Percentiles rank a stretch among this genome's conserved stretches.
phyloP scores from a whole-genome alignment of 2,329 filamentous ascomycete species.

The Alternaria arborescens region DNA sequence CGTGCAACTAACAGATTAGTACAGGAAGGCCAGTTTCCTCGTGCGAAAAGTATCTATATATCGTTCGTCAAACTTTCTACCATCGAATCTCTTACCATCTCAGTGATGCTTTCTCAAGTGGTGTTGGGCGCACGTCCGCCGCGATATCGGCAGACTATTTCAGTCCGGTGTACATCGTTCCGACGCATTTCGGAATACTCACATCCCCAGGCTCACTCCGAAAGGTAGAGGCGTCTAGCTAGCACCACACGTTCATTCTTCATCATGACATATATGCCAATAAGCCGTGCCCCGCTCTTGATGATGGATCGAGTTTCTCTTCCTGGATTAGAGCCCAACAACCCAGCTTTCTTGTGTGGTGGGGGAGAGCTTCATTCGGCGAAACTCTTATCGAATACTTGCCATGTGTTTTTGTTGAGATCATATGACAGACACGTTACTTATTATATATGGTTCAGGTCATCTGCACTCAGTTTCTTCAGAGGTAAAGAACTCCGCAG shows the following conservation, averaged over 20 bases:
- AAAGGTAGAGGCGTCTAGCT: neutral
- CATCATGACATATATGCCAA: slow-evolving; percentile 3
- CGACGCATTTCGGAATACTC: neutral
- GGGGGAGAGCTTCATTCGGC: neutral
- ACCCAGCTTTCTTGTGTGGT: neutral
- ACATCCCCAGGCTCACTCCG: neutral
- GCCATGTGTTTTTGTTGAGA: neutral
- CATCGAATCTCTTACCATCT: neutral
- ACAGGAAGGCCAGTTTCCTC: neutral
- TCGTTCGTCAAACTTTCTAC: neutral
- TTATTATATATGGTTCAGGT: neutral
- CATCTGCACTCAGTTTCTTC: neutral
- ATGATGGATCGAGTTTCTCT: neutral
- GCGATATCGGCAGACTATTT: neutral
- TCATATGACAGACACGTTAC: neutral
- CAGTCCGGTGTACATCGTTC: neutral
- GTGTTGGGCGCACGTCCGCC: neutral
- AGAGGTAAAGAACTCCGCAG: too few relatives aligned
- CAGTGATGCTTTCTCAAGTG: neutral
- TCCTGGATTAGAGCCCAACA: neutral
- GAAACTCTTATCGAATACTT: neutral
- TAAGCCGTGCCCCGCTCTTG: slow-evolving; percentile 4
- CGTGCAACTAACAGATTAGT: neutral
- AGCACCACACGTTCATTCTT: neutral
- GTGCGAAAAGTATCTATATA: neutral